A percentile compares a stretch with the other conserved stretches of the same genome.
Conservation (phyloP, 129 eudicot species). For the Escallonia rubra region DNA sequence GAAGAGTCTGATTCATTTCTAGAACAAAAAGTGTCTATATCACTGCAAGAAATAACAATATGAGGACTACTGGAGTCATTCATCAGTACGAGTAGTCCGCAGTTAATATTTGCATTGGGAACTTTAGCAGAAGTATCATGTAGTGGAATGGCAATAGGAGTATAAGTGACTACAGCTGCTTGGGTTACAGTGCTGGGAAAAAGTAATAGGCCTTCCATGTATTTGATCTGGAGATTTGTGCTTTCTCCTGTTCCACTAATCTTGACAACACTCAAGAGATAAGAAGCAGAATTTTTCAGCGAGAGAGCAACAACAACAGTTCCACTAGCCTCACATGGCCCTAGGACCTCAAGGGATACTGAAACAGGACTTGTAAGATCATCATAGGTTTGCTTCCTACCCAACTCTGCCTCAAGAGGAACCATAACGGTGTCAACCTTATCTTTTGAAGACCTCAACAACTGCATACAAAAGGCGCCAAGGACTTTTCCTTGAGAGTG, state of each 20-base stretch:
- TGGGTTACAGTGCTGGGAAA: conserved; percentile 68
- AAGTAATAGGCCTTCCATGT: conserved; percentile 62
- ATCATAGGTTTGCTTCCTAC: conserved; percentile 16
- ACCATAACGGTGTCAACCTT: conserved; percentile 42
- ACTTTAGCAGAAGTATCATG: conserved; percentile 10
- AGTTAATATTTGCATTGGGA: conserved; percentile 26
- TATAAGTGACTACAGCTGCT: conserved; percentile 49
- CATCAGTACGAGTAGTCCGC: conserved; percentile 48
- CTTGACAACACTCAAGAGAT: conserved; percentile 44
- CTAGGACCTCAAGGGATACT: conserved; percentile 39
- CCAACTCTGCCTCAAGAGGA: conserved; percentile 56
- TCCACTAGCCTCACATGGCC: conserved; percentile 46
- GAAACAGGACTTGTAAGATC: conserved; percentile 24
- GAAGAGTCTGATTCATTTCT: conserved; percentile 16
- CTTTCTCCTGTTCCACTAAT: conserved; percentile 42
- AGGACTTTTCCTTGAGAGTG: conserved; percentile 32
- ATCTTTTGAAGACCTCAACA: conserved; percentile 36
- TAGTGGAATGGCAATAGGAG: conserved; percentile 10
- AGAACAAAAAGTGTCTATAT: conserved; percentile 40
- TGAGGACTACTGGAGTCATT: conserved; percentile 47
- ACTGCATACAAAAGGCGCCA: conserved; percentile 55
- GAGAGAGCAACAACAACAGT: conserved; percentile 38
- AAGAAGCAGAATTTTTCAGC: conserved; percentile 46
- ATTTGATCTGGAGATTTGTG: conserved; percentile 40
- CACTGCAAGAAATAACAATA: conserved; percentile 55